phyloP scores from a whole-genome alignment of 306 rosid genomes.

The Trichosanthes cucumerina region DNA sequence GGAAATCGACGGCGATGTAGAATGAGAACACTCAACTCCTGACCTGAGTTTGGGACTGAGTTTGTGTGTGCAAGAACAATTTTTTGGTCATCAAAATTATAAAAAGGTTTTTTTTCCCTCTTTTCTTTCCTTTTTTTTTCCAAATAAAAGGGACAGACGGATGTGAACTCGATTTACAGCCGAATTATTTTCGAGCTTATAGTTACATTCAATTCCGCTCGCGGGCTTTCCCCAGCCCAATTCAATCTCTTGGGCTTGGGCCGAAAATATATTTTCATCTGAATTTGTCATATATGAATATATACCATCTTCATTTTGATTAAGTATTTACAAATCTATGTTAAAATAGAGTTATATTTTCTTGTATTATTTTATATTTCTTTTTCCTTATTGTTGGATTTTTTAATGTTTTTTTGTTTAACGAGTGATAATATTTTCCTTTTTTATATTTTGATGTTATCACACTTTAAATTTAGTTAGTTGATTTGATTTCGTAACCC shows the following conservation, averaged over 20 bases:
- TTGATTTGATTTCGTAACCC: no score
- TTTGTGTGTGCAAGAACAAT: constrained; percentile 9
- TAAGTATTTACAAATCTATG: no score
- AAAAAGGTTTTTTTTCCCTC: neutral
- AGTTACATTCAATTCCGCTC: neutral
- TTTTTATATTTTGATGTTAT: no score
- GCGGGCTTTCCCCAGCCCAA: neutral
- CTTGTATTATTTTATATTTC: no score
- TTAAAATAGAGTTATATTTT: no score
- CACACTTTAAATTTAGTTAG: no score
- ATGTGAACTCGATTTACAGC: neutral
- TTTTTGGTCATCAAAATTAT: neutral
- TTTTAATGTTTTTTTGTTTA: no score
- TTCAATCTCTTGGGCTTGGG: neutral
- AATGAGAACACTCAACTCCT: constrained; percentile 5
- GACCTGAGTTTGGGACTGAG: constrained; percentile 14
- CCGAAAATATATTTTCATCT: neutral
- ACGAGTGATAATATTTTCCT: no score
- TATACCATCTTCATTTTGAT: no score
- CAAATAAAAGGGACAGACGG: constrained; percentile 1
- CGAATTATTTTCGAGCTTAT: neutral
- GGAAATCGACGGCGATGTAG: constrained; percentile 3
- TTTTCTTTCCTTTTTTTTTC: neutral
- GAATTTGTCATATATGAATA: no score
- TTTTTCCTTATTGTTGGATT: no score